phyloP scores from a whole-genome alignment of 2,329 filamentous ascomycete species.

The Metarhizium guizhouense region DNA sequence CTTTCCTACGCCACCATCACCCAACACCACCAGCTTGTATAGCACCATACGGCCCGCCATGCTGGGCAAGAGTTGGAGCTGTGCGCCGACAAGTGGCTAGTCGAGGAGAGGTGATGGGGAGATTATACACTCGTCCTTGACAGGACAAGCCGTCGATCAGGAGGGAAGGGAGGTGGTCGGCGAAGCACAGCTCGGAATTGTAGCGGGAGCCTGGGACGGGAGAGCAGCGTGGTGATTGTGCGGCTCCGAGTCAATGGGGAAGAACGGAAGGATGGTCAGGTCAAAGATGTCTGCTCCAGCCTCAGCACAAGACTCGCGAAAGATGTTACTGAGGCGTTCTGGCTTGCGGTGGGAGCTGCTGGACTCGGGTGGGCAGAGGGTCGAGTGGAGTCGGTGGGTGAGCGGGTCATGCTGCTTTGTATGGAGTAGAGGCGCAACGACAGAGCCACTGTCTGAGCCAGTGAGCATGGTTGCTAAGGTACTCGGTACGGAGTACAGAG shows the following conservation, averaged over 20 bases:
- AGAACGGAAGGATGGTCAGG: slow-evolving; percentile 3
- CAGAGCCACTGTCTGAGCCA: neutral
- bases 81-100: neutral
- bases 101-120: neutral
- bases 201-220: neutral
- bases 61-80: slow-evolving; percentile 16
- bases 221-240: slow-evolving; percentile 1
- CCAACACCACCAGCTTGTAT: slow-evolving; percentile 92
- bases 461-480: neutral
- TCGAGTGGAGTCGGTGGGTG: slow-evolving; percentile 5
- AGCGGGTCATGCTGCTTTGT: neutral
- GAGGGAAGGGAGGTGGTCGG: neutral
- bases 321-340: slow-evolving; percentile 4
- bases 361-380: slow-evolving; percentile 1
- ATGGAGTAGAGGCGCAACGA: neutral
- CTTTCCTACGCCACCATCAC: slow-evolving; percentile 90
- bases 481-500: no score
- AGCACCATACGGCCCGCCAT: slow-evolving; percentile 94
- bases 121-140: neutral
- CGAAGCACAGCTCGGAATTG: neutral
- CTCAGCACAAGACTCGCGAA: slow-evolving; percentile 4
- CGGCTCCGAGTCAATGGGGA: slow-evolving; percentile 5
- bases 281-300: slow-evolving; percentile 8
- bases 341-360: slow-evolving; percentile 1
- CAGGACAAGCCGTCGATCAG: neutral